Evolutionary conservation across 2,329 filamentous ascomycete species (phyloP), one percentile per base, ranked within the genome.

Genomic region (Aspergillus nomiae): DNA sequence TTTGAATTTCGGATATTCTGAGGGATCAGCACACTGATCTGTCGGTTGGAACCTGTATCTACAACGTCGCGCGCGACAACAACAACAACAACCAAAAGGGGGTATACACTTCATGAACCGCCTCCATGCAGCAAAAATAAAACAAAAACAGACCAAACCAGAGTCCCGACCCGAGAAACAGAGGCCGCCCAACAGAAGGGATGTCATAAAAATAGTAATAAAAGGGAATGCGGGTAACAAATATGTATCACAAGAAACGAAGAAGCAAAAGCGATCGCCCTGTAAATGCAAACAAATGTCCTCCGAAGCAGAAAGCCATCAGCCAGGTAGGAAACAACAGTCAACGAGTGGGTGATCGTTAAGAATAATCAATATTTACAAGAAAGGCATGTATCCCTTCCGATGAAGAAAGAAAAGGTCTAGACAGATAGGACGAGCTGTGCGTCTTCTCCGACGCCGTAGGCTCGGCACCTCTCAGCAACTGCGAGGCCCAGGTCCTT

Each of bases 401-500:
- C 34, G 36, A 56, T 24, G 21, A 38, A 41, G 32, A 38, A 16
- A 41, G 64, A 61, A 63, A 64, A 60, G 63, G 61, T 66, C 69
- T 75, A 92, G 72, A 92, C 82, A 65, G 91, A 93, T 72, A 94
- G 83, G 74, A 94, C 90, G 77, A 92, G 92, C 72, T 84, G 82
- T 59, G 80, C 76, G 63, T 82, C 79, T 71, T 81, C 76, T 54
- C 77, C 78, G 67, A 81, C 75, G 60, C 79, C 80, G 73, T 91
- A 91, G 76, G 89, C 88, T 71, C 86, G 87, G 72, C 89, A 91
- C 79, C 92, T 93, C 74, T 92, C 92, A 63, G 92, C 92, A 85
- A 95, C 92, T 74, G 94, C 87, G 61, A 98, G 85, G 59, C 94
- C 95, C 63, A 99, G 86, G 78, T 96, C 91, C 72, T 90, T 86